Percentiles rank a stretch among this genome's conserved stretches.
phyloP scores from a whole-genome alignment of 2,329 filamentous ascomycete species.

The Alternaria triticimaculans region DNA sequence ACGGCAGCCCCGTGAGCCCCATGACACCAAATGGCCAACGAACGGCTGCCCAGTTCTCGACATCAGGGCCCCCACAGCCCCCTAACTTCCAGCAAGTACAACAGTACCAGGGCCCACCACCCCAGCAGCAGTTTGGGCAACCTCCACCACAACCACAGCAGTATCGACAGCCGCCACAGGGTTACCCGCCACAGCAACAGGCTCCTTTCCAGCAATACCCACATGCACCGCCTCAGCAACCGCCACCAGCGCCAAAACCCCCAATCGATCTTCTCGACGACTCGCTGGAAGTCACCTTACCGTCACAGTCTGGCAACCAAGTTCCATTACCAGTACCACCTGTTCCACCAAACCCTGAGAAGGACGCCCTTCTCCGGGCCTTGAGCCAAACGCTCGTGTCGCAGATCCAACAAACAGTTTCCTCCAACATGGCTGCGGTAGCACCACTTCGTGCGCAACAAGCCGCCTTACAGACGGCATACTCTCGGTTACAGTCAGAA shows the following conservation, averaged over 20 bases:
- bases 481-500: conserved; percentile 75
- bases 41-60: conserved; percentile 27
- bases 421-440: conserved; percentile 76
- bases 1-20: conserved; percentile 48
- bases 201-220: conserved; percentile 22
- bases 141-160: conserved; percentile 16
- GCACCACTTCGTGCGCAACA: conserved; percentile 80
- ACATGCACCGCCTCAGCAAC: conserved; percentile 42
- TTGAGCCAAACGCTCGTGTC: conserved; percentile 73
- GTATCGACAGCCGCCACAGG: conserved; percentile 16
- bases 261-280: conserved; percentile 66
- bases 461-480: conserved; percentile 73
- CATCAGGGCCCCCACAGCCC: conserved; percentile 25
- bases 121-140: conserved; percentile 22
- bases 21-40: conserved; percentile 40
- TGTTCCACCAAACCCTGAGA: conserved; percentile 94
- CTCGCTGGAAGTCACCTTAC: conserved; percentile 65
- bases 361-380: conserved; percentile 81
- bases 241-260: conserved; percentile 23
- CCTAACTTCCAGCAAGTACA: conserved; percentile 20
- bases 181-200: conserved; percentile 20
- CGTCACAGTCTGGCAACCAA: conserved; percentile 56
- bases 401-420: conserved; percentile 71
- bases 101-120: conserved; percentile 23
- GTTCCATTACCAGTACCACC: conserved; percentile 72